Evolutionary conservation across 176 grass and related monocot species (phyloP).

Genomic region (Echinochloa phyllopogon): DNA sequence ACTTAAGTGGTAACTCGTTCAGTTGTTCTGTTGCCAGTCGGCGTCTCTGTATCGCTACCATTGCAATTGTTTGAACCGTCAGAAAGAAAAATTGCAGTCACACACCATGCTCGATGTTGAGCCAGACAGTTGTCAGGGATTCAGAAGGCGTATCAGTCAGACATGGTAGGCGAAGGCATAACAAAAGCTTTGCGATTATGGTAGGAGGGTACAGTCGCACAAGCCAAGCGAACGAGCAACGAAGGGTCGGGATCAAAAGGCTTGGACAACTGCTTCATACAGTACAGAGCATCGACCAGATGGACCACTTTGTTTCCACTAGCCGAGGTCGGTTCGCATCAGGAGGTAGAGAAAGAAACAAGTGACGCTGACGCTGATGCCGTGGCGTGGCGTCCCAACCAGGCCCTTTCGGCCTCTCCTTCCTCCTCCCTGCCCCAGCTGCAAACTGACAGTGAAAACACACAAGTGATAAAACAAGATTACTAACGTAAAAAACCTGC

Average conservation of each 20-base stretch:
- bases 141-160: not conserved
- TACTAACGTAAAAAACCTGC: not conserved
- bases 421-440: too few species aligned
- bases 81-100: not conserved
- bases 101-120: not conserved
- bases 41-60: not conserved
- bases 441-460: not conserved
- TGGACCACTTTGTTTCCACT: not conserved
- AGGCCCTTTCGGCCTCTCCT: not conserved
- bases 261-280: not conserved
- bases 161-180: not conserved
- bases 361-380: not conserved
- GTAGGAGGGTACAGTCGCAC: not conserved
- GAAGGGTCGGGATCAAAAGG: not conserved
- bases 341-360: not conserved
- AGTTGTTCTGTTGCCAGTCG: conserved; percentile 6
- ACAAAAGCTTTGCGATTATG: not conserved
- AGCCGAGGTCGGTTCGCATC: not conserved
- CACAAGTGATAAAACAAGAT: not conserved
- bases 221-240: not conserved
- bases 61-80: not conserved
- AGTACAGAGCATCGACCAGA: not conserved
- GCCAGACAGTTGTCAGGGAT: not conserved
- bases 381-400: not conserved
- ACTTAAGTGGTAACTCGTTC: too few species aligned